phyloP scores from a whole-genome alignment of 768 basidiomycete species.

The Arthromyces matolae region DNA sequence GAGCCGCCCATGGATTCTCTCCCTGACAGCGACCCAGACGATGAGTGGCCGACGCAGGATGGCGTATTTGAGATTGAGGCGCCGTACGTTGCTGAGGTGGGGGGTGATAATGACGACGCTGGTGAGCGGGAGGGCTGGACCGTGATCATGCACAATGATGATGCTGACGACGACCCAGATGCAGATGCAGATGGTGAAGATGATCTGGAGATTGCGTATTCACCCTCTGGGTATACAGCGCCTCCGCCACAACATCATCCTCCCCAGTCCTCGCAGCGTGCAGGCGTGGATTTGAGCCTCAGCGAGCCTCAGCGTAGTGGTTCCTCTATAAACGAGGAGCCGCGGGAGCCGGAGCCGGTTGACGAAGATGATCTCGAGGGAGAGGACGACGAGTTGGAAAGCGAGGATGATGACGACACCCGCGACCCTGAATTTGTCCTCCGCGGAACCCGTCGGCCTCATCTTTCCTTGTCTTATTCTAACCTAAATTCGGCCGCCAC shows the following conservation, averaged over 20 bases:
- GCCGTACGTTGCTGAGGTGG: neutral
- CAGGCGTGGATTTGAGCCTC: no score
- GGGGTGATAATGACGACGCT: neutral
- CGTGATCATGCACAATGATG: neutral
- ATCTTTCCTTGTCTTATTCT: neutral
- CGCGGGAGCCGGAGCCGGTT: slow-evolving; percentile 3
- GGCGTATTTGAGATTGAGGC: slow-evolving; percentile 7
- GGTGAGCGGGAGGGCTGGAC: slow-evolving; percentile 1
- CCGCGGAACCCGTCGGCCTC: slow-evolving; percentile 20
- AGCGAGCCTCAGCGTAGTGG: slow-evolving; percentile 11
- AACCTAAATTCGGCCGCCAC: no score
- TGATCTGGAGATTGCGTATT: slow-evolving; percentile 26
- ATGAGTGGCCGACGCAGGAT: slow-evolving; percentile 1
- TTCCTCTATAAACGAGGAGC: slow-evolving; percentile 8
- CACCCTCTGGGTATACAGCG: slow-evolving; percentile 23
- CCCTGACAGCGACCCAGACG: slow-evolving; percentile 1
- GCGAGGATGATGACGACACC: slow-evolving; percentile 27
- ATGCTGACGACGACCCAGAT: slow-evolving; percentile 16
- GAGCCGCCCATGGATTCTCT: slow-evolving; percentile 1
- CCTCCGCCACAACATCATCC: slow-evolving; percentile 17
- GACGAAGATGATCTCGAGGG: slow-evolving; percentile 18
- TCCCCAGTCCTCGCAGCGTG: no score
- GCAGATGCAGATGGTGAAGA: slow-evolving; percentile 24
- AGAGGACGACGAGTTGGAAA: slow-evolving; percentile 24
- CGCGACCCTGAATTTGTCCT: slow-evolving; percentile 31